Evolutionary conservation across 1,284 basidiomycete genomes (phyloP), one percentile per base, ranked within the genome.

Genomic region (Ceratobasidium sp.): DNA sequence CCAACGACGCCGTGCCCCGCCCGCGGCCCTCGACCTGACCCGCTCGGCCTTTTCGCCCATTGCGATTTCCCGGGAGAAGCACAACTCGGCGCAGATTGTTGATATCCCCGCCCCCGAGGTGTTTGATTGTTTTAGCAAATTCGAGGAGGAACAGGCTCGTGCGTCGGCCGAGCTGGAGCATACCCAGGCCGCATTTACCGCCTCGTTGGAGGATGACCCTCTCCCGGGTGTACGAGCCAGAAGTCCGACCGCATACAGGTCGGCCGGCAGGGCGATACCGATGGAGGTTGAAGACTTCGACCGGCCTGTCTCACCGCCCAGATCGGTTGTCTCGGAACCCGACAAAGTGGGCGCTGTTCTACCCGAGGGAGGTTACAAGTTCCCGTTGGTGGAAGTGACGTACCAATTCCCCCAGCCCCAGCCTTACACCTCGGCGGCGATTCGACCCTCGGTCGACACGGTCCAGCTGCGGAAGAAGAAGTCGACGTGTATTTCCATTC

Each of bases 111-210:
- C 41, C 1, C 12, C 43, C 18, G 30, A 43, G 5, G 28, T 39
- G 12, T 21, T 58, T 18, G 39, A 46, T 6, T 71, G 53, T 71
- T 18, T 32, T 8, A 46, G 16, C 21, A 45, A 18, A 50, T 43
- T 58, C n/a, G 57, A 71, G 34, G 36, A 71, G 41, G 67, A 58
- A 28, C 41, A 71, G 45, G 43, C 55, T 46, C 67, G 67, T 28
- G 55, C 67, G 53, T 71, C 67, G n/a, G 55, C 67, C 28, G 67
- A 71, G 43, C 45, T 71, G 45, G 67, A 57, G 26, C 67, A 59
- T n/a, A 48, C 53, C 10, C 67, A 71, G 18, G 67, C 67, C n/a
- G 43, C 41, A 23, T 71, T 71, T 28, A 71, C 67, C 9, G 67
- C 67, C n/a, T 46, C 67, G 6, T 50, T 71, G 10, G 67, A 71